Percentiles rank a stretch among this genome's conserved stretches.
Conservation (phyloP, 2,329 filamentous ascomycete genomes). For the Colletotrichum kahawae region DNA sequence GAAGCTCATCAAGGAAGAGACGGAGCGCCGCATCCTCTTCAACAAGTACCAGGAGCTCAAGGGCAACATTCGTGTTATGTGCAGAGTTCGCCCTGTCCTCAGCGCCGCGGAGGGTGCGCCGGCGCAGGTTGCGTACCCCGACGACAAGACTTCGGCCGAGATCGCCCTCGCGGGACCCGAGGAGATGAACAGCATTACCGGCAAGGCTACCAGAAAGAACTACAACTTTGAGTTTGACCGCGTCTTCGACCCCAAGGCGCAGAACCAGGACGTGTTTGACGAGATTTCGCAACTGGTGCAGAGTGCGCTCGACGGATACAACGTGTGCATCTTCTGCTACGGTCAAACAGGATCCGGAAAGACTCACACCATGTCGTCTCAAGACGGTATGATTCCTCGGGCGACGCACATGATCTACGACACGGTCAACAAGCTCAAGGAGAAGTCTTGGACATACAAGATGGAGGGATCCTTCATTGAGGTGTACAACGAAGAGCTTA, state of each 20-base stretch:
- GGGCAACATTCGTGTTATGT: constrained; percentile 98
- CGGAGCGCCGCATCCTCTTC: constrained; percentile 86
- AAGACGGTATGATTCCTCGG: constrained; percentile 92
- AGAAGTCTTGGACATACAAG: constrained; percentile 92
- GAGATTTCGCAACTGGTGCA: constrained; percentile 98
- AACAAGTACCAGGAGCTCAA: constrained; percentile 98
- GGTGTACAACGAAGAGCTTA: constrained; percentile 97
- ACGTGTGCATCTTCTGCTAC: constrained; percentile 98
- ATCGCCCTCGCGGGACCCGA: constrained; percentile 84
- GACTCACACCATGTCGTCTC: constrained; percentile 92
- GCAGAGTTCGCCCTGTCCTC: constrained; percentile 82
- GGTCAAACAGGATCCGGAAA: constrained; percentile 97
- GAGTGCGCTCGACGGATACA: constrained; percentile 95
- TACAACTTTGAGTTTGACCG: constrained; percentile 92
- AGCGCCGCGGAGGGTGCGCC: constrained; percentile 63
- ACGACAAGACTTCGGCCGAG: constrained; percentile 86
- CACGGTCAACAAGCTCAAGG: constrained; percentile 80
- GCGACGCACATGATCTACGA: constrained; percentile 94
- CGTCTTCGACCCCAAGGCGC: constrained; percentile 79
- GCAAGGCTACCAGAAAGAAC: constrained; percentile 75
- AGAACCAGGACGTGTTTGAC: constrained; percentile 88
- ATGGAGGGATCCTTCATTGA: constrained; percentile 97
- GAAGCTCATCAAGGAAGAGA: constrained; percentile 91
- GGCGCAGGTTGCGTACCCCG: constrained; percentile 79
- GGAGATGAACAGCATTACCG: constrained; percentile 77